These are phyloP conservation scores for Backusella tarrabulga DNA, from an alignment of 192 early-diverging fungal genomes.

Conservation along the genomic window DNA sequence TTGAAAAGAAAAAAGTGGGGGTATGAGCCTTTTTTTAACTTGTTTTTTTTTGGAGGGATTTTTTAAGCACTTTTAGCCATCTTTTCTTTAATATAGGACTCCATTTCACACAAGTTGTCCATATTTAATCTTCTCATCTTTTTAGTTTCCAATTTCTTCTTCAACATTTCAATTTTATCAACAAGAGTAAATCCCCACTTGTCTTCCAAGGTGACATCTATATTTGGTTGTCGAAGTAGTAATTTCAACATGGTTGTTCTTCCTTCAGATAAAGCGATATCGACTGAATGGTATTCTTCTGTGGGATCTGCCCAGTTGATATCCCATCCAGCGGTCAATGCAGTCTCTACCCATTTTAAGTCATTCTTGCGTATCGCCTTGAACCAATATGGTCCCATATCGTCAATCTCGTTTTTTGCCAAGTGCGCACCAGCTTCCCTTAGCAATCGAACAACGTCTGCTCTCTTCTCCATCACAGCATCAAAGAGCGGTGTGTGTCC, in stretches of 20 bases:
- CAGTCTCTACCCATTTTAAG: conserved; percentile 46
- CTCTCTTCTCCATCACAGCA: conserved; percentile 63
- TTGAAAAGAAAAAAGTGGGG: neutral
- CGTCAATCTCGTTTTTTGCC: conserved; percentile 74
- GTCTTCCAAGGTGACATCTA: conserved; percentile 49
- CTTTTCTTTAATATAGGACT: neutral
- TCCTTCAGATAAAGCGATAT: conserved; percentile 58
- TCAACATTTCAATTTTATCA: conserved; percentile 45
- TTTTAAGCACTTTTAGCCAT: neutral
- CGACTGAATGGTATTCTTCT: conserved; percentile 68
- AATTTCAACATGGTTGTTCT: conserved; percentile 41
- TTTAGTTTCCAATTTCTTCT: neutral
- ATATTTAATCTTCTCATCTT: neutral
- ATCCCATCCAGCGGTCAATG: conserved; percentile 64
- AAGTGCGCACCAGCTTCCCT: conserved; percentile 87
- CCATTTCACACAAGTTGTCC: neutral
- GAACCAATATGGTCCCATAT: conserved; percentile 58
- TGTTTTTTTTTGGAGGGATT: no score
- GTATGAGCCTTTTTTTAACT: neutral
- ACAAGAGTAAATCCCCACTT: conserved; percentile 53
- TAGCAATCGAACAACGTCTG: conserved; percentile 67
- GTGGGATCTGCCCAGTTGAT: conserved; percentile 56
- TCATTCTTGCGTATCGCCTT: conserved; percentile 41
- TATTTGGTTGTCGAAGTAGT: conserved; percentile 42
- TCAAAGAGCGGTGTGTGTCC: conserved; percentile 91